Evolutionary conservation across 2,329 filamentous ascomycete genomes (phyloP).

Genomic region (Ramularia endophylla): DNA sequence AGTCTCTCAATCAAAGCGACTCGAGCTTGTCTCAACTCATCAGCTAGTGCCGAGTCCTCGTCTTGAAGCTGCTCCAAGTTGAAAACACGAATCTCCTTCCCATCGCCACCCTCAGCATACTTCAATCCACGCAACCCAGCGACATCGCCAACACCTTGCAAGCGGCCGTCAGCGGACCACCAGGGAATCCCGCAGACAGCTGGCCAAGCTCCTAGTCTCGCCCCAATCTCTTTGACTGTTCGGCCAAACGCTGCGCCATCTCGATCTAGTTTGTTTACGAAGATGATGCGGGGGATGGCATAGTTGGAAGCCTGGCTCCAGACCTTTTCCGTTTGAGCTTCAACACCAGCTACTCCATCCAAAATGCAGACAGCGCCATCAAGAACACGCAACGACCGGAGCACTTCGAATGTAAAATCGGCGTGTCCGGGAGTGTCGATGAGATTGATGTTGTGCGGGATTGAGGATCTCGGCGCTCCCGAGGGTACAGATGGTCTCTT

Average conservation of each 20-base stretch:
- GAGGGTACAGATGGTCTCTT: constrained; percentile 14
- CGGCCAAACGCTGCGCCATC: constrained; percentile 76
- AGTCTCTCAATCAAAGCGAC: constrained; percentile 73
- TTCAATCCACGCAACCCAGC: constrained; percentile 68
- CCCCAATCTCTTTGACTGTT: constrained; percentile 79
- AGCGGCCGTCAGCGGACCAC: constrained; percentile 69
- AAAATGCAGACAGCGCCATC: constrained; percentile 91
- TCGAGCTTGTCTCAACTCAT: constrained; percentile 70
- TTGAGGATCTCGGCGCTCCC: constrained; percentile 42
- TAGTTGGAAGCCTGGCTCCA: constrained; percentile 88
- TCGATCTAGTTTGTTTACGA: constrained; percentile 79
- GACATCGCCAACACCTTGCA: constrained; percentile 80
- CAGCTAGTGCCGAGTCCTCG: constrained; percentile 46
- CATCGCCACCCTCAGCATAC: constrained; percentile 64
- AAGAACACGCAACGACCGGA: constrained; percentile 79
- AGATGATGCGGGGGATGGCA: constrained; percentile 74
- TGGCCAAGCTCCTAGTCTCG: constrained; percentile 74
- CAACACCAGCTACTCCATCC: constrained; percentile 87
- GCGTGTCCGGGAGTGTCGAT: constrained; percentile 97
- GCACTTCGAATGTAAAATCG: constrained; percentile 95
- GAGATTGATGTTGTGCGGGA: constrained; percentile 70
- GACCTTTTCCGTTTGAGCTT: constrained; percentile 94
- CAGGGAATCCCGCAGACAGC: constrained; percentile 92
- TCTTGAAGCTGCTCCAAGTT: constrained; percentile 49
- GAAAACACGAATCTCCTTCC: constrained; percentile 49